Evolutionary conservation across 1,284 basidiomycete species (phyloP), one percentile per base, ranked within the genome.

Genomic region (Heterobasidion irregulare): DNA sequence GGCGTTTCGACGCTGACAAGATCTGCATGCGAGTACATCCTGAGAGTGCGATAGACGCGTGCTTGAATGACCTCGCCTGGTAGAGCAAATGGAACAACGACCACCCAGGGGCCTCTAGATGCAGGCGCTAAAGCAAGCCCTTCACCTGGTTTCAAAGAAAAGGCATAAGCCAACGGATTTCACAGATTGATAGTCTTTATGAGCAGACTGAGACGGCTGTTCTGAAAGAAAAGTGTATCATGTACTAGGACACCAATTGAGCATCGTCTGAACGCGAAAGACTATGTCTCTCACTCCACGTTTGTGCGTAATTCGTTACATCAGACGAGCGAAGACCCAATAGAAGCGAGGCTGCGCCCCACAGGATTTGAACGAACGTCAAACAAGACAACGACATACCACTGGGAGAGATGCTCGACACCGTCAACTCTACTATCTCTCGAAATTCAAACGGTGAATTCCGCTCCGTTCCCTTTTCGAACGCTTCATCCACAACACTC

Each of bases 81-180:
- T 15, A 97, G 76, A 4, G 84, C 82, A 62, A 94, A 91, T 0
- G 94, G 94, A 0, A 89, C 80, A 34, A 92, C 75, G 38, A 96
- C 74, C 0, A 86, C 84, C 90, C 94, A 96, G 44, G 83, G 78
- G 2, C 75, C 75, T 52, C 74, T 70, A 0, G 72, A 66, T 1
- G 70, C 68, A 0, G 78, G 74, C 15, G 78, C 74, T 15, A 81
- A 61, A 1, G 82, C 87, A n/a, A 93, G 70, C 0, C 84, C 87
- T 62, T 86, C 82, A 52, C 88, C 89, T 92, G 32, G 12, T 33
- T 13, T 10, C n/a, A 18, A 26, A 35, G 35, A 32, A 18, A 61
- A 52, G 33, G n/a, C 47, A 44, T n/a, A 41, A 55, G 55, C 54
- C 18, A 7, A 18, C 15, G 19, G 26, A 43, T 36, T 34, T 36